These are phyloP conservation scores for Moelleriella libera DNA, from an alignment of 2,329 filamentous ascomycete species.

Conservation along the genomic window DNA sequence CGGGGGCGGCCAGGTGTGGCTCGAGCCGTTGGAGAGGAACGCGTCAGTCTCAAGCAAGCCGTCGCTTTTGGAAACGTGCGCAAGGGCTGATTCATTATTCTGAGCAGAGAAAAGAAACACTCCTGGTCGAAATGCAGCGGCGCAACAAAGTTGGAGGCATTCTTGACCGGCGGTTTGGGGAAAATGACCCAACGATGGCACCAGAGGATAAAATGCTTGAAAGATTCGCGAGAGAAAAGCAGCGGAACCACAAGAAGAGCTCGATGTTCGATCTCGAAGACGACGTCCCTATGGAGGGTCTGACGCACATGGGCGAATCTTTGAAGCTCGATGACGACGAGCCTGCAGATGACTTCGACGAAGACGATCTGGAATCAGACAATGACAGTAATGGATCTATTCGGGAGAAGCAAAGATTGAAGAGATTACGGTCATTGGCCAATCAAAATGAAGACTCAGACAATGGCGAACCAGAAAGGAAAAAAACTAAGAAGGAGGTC, in stretches of 20 bases:
- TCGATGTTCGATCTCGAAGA: conserved; percentile 83
- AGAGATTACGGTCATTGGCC: conserved; percentile 36
- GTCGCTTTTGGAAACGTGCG: not conserved
- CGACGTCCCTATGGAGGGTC: conserved; percentile 41
- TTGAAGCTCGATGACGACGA: conserved; percentile 46
- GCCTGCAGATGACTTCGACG: conserved; percentile 62
- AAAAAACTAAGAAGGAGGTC: conserved; percentile 91
- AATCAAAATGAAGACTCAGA: conserved; percentile 31
- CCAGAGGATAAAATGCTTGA: conserved; percentile 86
- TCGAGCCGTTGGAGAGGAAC: conserved; percentile 77
- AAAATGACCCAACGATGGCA: conserved; percentile 87
- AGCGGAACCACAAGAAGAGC: conserved; percentile 60
- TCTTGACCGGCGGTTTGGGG: conserved; percentile 84
- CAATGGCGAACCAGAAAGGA: conserved; percentile 56
- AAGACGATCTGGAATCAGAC: conserved; percentile 52
- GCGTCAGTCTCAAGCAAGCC: conserved; percentile 30
- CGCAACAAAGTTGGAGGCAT: conserved; percentile 88
- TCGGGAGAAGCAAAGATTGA: conserved; percentile 38
- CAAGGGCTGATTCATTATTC: not conserved
- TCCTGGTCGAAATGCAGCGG: conserved; percentile 79
- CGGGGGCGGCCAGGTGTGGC: conserved; percentile 69
- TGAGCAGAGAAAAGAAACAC: conserved; percentile 56
- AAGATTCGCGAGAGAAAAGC: conserved; percentile 79
- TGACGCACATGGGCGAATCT: conserved; percentile 75
- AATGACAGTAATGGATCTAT: conserved; percentile 43